phyloP scores from a whole-genome alignment of 441 rosid species.

The Aquilaria agallochum region DNA sequence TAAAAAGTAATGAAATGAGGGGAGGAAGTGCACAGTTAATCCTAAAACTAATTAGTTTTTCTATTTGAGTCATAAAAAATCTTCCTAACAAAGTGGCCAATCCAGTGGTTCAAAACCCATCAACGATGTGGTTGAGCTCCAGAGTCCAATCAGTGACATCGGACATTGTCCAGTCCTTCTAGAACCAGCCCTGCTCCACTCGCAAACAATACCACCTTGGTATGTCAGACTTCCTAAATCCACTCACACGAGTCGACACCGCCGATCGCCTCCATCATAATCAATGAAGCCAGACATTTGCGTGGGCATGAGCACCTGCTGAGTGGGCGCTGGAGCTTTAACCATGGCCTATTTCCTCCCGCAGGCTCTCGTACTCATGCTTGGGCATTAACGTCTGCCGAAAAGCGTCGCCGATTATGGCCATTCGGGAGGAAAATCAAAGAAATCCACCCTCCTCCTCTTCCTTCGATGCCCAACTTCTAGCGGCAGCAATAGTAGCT shows the following conservation, averaged over 20 bases:
- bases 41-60: too few relatives aligned
- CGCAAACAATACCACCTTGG: slow-evolving; percentile 52
- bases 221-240: slow-evolving; percentile 58
- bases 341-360: too few relatives aligned
- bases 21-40: too few relatives aligned
- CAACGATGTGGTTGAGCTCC: slow-evolving; percentile 47
- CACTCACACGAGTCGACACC: slow-evolving; percentile 54
- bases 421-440: too few relatives aligned
- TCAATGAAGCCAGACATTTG: slow-evolving; percentile 57
- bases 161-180: slow-evolving; percentile 76
- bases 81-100: slow-evolving; percentile 74
- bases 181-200: slow-evolving; percentile 64
- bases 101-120: slow-evolving; percentile 72
- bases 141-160: slow-evolving; percentile 52
- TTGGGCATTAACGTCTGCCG: too few relatives aligned
- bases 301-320: not conserved
- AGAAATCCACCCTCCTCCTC: too few relatives aligned
- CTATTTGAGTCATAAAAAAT: slow-evolving; percentile 27
- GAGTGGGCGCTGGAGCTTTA: too few relatives aligned
- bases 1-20: too few relatives aligned
- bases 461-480: too few relatives aligned
- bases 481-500: too few relatives aligned
- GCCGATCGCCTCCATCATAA: slow-evolving; percentile 71
- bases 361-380: too few relatives aligned
- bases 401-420: too few relatives aligned